Evolutionary conservation across 345 rosid species (phyloP).

Genomic region (Linum tenue): DNA sequence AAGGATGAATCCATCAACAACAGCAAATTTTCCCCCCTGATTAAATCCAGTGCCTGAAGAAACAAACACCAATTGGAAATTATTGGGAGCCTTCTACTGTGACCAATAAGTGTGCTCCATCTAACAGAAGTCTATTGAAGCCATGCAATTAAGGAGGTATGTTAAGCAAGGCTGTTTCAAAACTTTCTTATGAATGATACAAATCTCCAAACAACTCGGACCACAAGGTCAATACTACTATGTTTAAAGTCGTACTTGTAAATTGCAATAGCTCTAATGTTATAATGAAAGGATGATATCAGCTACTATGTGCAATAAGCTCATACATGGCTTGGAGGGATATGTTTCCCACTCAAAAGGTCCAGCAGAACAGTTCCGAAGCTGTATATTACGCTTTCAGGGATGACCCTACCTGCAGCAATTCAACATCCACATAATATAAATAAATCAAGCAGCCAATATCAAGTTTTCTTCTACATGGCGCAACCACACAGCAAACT

Average conservation of each 20-base stretch:
- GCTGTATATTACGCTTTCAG: slow-evolving; percentile 71
- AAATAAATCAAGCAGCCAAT: neutral
- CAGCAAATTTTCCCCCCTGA: slow-evolving; percentile 48
- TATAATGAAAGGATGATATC: neutral
- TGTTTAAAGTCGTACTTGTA: neutral
- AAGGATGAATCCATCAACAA: slow-evolving; percentile 62
- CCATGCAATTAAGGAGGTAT: neutral
- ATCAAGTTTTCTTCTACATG: neutral
- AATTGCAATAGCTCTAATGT: neutral
- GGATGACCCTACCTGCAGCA: slow-evolving; percentile 55
- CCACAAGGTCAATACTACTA: neutral
- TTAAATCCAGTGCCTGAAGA: slow-evolving; percentile 54
- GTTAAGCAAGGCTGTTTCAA: neutral
- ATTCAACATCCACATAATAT: neutral
- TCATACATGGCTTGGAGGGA: slow-evolving; percentile 80
- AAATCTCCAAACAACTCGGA: neutral
- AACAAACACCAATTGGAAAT: neutral
- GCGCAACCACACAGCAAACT: neutral
- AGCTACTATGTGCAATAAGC: neutral
- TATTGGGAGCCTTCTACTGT: neutral
- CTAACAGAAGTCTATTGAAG: neutral
- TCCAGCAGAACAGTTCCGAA: slow-evolving; percentile 66
- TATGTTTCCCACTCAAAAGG: slow-evolving; percentile 84
- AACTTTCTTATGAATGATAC: too few relatives aligned
- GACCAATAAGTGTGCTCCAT: too few relatives aligned